A percentile compares a stretch with the other conserved stretches of the same genome.
These are phyloP conservation scores for Areca catechu DNA, from an alignment of 176 grass and related monocot species.

Conservation along the genomic window DNA sequence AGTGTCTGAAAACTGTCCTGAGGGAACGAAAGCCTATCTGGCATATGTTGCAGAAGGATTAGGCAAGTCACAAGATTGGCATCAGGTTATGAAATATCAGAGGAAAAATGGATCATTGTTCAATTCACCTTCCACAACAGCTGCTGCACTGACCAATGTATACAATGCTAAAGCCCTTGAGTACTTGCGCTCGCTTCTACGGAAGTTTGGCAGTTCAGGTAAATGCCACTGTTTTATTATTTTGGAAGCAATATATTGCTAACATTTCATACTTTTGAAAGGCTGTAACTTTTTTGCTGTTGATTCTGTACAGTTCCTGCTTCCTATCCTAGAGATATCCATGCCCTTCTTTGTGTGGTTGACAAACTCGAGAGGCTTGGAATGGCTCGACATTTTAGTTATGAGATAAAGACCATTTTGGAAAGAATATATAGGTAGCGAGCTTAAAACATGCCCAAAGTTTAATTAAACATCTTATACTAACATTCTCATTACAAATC, in stretches of 20 bases:
- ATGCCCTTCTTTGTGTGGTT: conserved; percentile 43
- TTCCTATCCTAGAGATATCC: conserved; percentile 30
- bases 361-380: conserved; percentile 55
- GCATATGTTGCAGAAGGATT: conserved; percentile 68
- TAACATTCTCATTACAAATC: background rate
- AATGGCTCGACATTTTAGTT: conserved; percentile 39
- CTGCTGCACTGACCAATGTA: conserved; percentile 30
- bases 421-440: conserved; percentile 44
- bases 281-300: background rate
- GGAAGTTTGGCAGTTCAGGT: conserved; percentile 55
- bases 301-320: conserved; percentile 32
- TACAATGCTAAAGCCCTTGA: conserved; percentile 42
- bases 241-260: background rate
- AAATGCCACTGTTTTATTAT: background rate
- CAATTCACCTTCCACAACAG: conserved; percentile 61
- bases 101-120: conserved; percentile 67
- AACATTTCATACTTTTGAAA: no score
- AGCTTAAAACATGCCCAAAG: background rate
- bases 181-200: conserved; percentile 43
- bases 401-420: conserved; percentile 51
- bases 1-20: conserved; percentile 29
- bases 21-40: conserved; percentile 50
- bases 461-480: background rate
- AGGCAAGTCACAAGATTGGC: conserved; percentile 35
- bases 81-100: conserved; percentile 51